Evolutionary conservation across 2,329 filamentous ascomycete genomes (phyloP).

Genomic region (Microsporum audouinii): DNA sequence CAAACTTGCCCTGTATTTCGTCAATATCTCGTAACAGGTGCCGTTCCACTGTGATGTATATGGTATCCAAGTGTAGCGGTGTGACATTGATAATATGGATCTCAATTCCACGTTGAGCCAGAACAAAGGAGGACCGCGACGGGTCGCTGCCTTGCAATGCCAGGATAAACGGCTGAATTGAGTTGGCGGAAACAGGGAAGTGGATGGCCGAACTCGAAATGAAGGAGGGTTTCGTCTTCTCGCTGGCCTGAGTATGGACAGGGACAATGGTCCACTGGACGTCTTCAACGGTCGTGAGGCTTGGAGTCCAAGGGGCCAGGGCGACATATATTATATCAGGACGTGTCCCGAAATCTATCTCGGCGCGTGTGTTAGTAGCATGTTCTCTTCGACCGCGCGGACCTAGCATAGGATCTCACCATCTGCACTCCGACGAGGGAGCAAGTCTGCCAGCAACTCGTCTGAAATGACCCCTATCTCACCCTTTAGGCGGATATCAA

Average conservation of each 20-base stretch:
- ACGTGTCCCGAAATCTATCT: slow-evolving; percentile 16
- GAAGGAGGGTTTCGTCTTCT: slow-evolving; percentile 40
- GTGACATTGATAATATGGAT: slow-evolving; percentile 71
- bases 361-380: not conserved
- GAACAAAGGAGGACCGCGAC: slow-evolving; percentile 58
- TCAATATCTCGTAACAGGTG: slow-evolving; percentile 69
- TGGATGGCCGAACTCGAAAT: slow-evolving; percentile 68
- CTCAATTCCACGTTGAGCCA: slow-evolving; percentile 67
- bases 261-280: slow-evolving; percentile 78
- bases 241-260: slow-evolving; percentile 43
- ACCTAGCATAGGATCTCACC: slow-evolving; percentile 24
- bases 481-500: slow-evolving; percentile 75
- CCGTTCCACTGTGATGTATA: slow-evolving; percentile 77
- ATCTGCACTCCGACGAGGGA: slow-evolving; percentile 47
- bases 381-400: not conserved
- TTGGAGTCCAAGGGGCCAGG: slow-evolving; percentile 36
- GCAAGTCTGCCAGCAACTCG: slow-evolving; percentile 73
- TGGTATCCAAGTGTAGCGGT: slow-evolving; percentile 66
- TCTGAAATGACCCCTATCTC: slow-evolving; percentile 78
- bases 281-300: slow-evolving; percentile 40
- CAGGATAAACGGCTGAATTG: slow-evolving; percentile 69
- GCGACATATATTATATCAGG: slow-evolving; percentile 34
- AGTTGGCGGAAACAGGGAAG: slow-evolving; percentile 58
- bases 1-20: slow-evolving; percentile 72
- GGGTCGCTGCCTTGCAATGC: slow-evolving; percentile 61